phyloP scores from a whole-genome alignment of 1,284 basidiomycete species.

The Inonotus hispidus region DNA sequence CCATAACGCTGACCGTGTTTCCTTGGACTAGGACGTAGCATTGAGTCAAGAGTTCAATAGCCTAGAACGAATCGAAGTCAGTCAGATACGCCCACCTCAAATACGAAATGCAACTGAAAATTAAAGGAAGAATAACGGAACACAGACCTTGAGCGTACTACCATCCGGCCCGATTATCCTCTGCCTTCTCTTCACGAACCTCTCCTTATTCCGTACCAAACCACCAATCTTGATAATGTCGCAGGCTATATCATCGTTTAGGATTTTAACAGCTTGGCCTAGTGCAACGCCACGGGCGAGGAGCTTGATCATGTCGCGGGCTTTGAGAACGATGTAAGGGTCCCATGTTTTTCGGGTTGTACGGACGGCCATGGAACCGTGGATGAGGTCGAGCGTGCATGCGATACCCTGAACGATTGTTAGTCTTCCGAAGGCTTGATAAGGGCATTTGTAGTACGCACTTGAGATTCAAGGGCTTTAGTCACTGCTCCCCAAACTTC shows the following conservation, averaged over 20 bases:
- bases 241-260: constrained; percentile 88
- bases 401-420: constrained; percentile 61
- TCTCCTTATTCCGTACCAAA: constrained; percentile 91
- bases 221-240: constrained; percentile 99
- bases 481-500: constrained; percentile 97
- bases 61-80: too few relatives aligned
- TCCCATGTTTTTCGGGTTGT: constrained; percentile 98
- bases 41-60: constrained; percentile 93
- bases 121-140: too few relatives aligned
- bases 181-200: constrained; percentile 95
- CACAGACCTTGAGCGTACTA: constrained; percentile 95
- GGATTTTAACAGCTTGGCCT: constrained; percentile 82
- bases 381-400: constrained; percentile 92
- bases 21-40: constrained; percentile 99
- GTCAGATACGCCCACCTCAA: too few relatives aligned
- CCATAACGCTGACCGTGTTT: constrained; percentile 97
- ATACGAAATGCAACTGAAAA: constrained; percentile 36
- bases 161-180: constrained; percentile 97
- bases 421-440: not conserved
- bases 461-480: constrained; percentile 76
- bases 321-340: constrained; percentile 94
- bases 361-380: constrained; percentile 95
- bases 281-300: constrained; percentile 87
- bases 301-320: constrained; percentile 93
- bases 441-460: constrained; percentile 30